phyloP scores from a whole-genome alignment of 2,329 filamentous ascomycete genomes.

The Pseudogymnoascus sp. region DNA sequence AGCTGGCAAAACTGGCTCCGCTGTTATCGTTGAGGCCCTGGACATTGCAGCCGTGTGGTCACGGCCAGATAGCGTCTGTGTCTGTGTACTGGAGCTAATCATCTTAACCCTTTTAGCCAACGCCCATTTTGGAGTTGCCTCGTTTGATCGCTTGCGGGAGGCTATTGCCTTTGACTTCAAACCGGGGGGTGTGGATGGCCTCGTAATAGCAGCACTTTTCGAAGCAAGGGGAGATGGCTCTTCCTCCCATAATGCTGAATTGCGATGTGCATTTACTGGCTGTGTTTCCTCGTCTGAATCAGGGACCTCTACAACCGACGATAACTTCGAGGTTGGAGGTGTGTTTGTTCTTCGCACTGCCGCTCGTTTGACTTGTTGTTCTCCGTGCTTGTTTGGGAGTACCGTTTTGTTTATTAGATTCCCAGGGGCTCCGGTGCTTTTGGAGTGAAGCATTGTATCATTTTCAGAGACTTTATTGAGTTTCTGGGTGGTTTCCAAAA shows the following conservation, averaged over 20 bases:
- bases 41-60: constrained; percentile 13
- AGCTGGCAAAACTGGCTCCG: not conserved
- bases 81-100: constrained; percentile 25
- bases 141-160: constrained; percentile 14
- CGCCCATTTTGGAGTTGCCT: not conserved
- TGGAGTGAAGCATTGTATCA: not conserved
- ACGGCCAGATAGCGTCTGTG: constrained; percentile 16
- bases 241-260: not conserved
- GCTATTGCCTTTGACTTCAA: constrained; percentile 17
- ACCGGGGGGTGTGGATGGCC: constrained; percentile 13
- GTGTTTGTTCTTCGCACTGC: not conserved
- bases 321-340: not conserved
- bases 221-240: constrained; percentile 16
- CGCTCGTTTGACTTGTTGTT: constrained; percentile 1
- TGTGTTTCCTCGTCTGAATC: not conserved
- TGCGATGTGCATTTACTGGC: not conserved
- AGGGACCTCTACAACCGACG: not conserved
- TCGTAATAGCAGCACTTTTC: constrained; percentile 15
- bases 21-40: not conserved
- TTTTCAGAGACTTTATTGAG: not conserved
- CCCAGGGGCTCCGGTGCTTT: not conserved
- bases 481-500: not conserved
- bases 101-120: constrained; percentile 23
- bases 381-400: constrained; percentile 10
- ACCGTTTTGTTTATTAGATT: constrained; percentile 6